Percentiles rank a stretch among this genome's conserved stretches.
Conservation (phyloP, 73 alveolate genomes). For the Uronychia setigera region DNA sequence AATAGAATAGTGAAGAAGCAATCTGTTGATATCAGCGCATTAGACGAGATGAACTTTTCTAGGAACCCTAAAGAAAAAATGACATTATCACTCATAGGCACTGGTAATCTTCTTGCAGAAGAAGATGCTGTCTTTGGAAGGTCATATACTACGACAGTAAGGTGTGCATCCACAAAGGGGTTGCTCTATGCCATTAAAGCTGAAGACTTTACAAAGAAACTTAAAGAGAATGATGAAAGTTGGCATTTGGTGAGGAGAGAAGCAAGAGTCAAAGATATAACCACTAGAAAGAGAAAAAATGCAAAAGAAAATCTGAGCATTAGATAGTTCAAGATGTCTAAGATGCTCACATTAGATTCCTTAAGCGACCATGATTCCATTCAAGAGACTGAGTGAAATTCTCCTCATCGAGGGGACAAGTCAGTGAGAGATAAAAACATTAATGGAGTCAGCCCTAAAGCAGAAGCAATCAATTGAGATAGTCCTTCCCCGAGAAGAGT, state of each 20-base stretch:
- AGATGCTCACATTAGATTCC: neutral
- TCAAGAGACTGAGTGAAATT: no score
- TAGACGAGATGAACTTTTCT: neutral
- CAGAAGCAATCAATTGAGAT: no score
- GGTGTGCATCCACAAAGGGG: slow-evolving; percentile 27
- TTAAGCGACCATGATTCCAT: neutral
- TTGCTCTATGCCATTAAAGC: slow-evolving; percentile 4
- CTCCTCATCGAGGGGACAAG: no score
- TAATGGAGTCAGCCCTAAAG: no score
- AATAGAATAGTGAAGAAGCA: neutral
- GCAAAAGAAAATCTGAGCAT: neutral
- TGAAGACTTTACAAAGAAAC: slow-evolving; percentile 14
- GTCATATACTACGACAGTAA: slow-evolving; percentile 25
- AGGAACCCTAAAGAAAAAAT: neutral
- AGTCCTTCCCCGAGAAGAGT: no score
- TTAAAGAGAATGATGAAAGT: slow-evolving; percentile 42
- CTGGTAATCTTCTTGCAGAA: slow-evolving; percentile 53
- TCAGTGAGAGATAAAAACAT: no score
- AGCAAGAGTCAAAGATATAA: neutral
- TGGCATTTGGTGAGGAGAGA: slow-evolving; percentile 14
- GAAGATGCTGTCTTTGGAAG: slow-evolving; percentile 23
- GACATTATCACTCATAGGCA: slow-evolving; percentile 2
- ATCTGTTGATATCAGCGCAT: neutral
- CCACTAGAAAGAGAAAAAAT: neutral
- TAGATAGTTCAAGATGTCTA: neutral